These are phyloP conservation scores for Colletotrichum endophyticum DNA, from an alignment of 2,329 filamentous ascomycete genomes.

Conservation along the genomic window DNA sequence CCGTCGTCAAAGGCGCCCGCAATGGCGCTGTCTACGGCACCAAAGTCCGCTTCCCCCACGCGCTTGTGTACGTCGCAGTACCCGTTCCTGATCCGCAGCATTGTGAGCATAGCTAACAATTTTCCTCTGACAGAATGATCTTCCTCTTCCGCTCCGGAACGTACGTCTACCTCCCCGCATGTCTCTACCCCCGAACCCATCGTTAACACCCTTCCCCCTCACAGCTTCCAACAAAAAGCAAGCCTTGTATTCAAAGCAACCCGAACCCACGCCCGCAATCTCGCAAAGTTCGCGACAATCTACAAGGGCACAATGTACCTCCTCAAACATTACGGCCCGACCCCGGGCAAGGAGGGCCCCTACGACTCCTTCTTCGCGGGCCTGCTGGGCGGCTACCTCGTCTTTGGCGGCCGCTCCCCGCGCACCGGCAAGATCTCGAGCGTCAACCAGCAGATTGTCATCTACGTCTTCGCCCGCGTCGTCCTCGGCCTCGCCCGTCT, in stretches of 20 bases:
- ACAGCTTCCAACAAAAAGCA: slow-evolving; percentile 74
- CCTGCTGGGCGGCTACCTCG: slow-evolving; percentile 86
- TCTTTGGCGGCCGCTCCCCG: slow-evolving; percentile 75
- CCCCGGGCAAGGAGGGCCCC: slow-evolving; percentile 68
- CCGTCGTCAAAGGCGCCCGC: slow-evolving; percentile 88
- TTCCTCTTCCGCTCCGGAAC: slow-evolving; percentile 93
- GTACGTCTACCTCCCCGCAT: slow-evolving; percentile 50
- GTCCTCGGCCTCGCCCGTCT: slow-evolving; percentile 84
- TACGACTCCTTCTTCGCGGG: slow-evolving; percentile 89
- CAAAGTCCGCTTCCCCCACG: slow-evolving; percentile 98
- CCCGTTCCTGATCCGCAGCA: slow-evolving; percentile 18
- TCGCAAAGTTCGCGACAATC: slow-evolving; percentile 87
- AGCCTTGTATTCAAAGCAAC: slow-evolving; percentile 84
- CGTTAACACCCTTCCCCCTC: slow-evolving; percentile 23
- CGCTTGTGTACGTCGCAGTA: slow-evolving; percentile 68
- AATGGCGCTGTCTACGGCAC: slow-evolving; percentile 97
- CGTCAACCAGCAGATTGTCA: slow-evolving; percentile 95
- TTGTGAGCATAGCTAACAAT: neutral
- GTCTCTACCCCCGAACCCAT: neutral
- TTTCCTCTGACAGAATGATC: slow-evolving; percentile 72
- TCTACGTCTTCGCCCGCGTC: slow-evolving; percentile 96
- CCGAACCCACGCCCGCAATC: slow-evolving; percentile 86
- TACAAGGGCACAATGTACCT: slow-evolving; percentile 86
- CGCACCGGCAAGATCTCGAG: slow-evolving; percentile 74
- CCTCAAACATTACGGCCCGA: slow-evolving; percentile 66